Base-by-base conservation (phyloP, 75 land plant genomes). In the Cunninghamia lanceolata region DNA sequence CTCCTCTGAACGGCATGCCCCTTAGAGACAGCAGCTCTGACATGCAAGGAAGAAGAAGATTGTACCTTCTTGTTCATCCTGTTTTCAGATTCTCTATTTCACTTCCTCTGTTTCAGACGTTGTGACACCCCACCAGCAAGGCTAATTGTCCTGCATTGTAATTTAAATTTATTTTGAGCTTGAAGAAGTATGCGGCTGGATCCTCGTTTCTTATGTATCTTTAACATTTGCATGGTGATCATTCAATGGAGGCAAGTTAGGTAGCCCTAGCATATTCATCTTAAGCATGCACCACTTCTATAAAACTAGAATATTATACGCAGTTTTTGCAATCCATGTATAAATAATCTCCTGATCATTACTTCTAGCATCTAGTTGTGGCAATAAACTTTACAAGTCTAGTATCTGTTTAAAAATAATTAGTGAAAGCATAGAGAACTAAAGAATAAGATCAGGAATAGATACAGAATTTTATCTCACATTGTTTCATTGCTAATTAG, bases 81-180 rank as follows among this genome's bases (percentile, higher is more conserved):
- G 34, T 43, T 80, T 43, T 43, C n/a, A 2, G 82, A 80, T 25
- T 43, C 32, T 28, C 32, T 80, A 50, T 11, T 80, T 43, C 14
- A 50, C 34, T 43, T 80, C 3, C 13, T 40, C 47, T 13, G 75
- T 13, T 43, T 21, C 43, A 80, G 14, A 28, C 9, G 47, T 42
- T 42, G 39, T 16, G 82, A 80, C 30, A 28, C 4, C 21, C 9
- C 13, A 43, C 47, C 82, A 28, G 46, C 82, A 80, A 40, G 82
- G 82, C 50, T 80, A 80, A 43, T 80, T 25, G 45, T 43, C 43
- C 40, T 28, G 14, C n/a, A 43, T 80, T 80, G 82, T 80, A 80
- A 80, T 80, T 80, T 80, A 80, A 0, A 43, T 43, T 2, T 80
- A 28, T 80, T 42, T 80, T 80, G 47, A 42, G 50, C 47, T 45